Percentiles rank a stretch among this genome's conserved stretches.
These are phyloP conservation scores for Cymbopogon citratus DNA, from an alignment of 176 grass and related monocot species.

Conservation along the genomic window DNA sequence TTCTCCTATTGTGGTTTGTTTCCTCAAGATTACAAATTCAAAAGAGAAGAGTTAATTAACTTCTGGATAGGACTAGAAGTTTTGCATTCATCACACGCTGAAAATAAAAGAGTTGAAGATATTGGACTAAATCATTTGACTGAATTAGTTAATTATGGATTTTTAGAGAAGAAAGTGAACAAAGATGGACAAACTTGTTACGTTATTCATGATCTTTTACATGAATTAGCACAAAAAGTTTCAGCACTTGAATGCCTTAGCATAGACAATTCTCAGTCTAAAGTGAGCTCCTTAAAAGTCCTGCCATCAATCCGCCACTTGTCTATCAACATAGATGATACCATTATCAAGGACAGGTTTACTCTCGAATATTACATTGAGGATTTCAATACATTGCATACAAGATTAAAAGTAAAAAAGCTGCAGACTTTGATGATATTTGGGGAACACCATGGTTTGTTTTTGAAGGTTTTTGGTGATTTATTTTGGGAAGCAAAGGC, in stretches of 20 bases:
- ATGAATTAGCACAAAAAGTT: background rate
- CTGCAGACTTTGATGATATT: background rate
- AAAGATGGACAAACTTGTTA: background rate
- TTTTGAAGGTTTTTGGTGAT: background rate
- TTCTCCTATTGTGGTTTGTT: background rate
- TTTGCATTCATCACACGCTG: background rate
- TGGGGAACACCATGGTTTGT: background rate
- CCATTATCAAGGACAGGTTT: background rate
- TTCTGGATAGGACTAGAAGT: background rate
- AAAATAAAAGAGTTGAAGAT: background rate
- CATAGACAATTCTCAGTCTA: background rate
- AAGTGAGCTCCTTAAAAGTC: background rate
- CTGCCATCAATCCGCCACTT: background rate
- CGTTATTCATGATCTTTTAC: background rate
- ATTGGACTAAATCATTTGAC: background rate
- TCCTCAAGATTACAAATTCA: background rate
- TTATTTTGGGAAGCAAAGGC: background rate
- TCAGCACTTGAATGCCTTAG: background rate
- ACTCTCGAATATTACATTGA: background rate
- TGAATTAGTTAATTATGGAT: background rate
- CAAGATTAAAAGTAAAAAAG: background rate
- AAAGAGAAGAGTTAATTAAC: background rate
- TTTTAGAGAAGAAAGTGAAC: background rate
- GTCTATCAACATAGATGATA: background rate
- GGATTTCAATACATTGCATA: background rate